Base-by-base conservation (phyloP, 257 asterid genomes). In the Nicotiana attenuata region DNA sequence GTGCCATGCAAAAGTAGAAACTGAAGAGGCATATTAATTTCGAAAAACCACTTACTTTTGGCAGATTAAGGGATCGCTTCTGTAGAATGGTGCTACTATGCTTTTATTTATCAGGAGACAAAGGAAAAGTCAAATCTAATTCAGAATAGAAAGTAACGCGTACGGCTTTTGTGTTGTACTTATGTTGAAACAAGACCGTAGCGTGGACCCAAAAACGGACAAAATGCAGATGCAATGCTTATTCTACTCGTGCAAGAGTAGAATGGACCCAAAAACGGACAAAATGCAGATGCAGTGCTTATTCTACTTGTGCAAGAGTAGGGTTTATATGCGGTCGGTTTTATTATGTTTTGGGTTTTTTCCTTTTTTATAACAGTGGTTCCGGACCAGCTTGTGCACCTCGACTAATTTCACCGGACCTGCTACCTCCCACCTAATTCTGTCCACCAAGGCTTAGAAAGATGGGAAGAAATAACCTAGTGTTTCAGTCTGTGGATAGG, bases 1-100 rank as follows among this genome's bases (percentile, higher is more conserved):
- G 50, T 41, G 60, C 24, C 78, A 45, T 17, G 57, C 78, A 71
- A 71, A 71, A 45, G 15, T 20, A 71, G 78, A 71, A 71, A 71
- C 38, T 47, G 14, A 3, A 52, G 20, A 24, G 61, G 8, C 22
- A 47, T 47, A 71, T 45, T 1, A 71, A 71, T 45, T 31, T 3
- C 9, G 8, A 71, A 65, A 71, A 2, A 22, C 47, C 60, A 45
- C 60, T 20, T 69, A 20, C 13, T 47, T 22, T 71, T 6, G n/a
- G 38, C 4, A 10, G 60, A 71, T 45, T 45, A 45, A 0, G 38
- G 57, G 57, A 41, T 11, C 22, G 57, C n/a, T 69, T 68, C 7
- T n/a, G 77, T 68, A 35, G 56, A 68, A 68, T 1, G 8, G 28
- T 68, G 56, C 41, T 64, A 13, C 69, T 26, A 28, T 14, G 38